Base-by-base conservation (phyloP, 768 basidiomycete species). In the Infundibulicybe gibba region DNA sequence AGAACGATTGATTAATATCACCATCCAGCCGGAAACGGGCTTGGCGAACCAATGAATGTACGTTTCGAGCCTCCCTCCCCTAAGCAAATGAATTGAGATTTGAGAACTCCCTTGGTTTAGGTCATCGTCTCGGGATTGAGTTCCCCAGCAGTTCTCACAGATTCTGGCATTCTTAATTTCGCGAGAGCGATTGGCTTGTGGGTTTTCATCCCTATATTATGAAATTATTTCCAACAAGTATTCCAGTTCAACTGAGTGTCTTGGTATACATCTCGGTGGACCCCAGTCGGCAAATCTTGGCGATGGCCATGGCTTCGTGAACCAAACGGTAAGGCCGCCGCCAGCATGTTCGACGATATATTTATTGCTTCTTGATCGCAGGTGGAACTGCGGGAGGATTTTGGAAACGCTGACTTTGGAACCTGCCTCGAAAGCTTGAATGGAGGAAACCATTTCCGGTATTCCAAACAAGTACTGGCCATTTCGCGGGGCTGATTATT, bases 391-490 rank as follows among this genome's bases (percentile, higher is more conserved):
- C 77, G 92, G 39, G 83, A 83, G 69, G 83, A 92, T 57, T 94
- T 79, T 57, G 81, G 81, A 1, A 73, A 91, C 54, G 68, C 79
- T 0, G 65, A 55, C 53, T 60, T 79, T 21, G 71, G 92, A 1
- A 89, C 89, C 3, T 93, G 90, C 59, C 60, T 81, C 41, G 90
- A 94, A 60, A 83, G 82, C 12, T 69, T 90, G 41, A 69, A 85
- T 41, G 90, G 90, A 2, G 91, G 90, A 5, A 80, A 87, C 57
- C 91, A 93, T 55, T 74, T 90, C 56, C 79, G 90, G 56, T 89
- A 76, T 56, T 83, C 69, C 5, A 56, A 52, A 5, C 15, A 48
- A 78, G 79, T 8, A 65, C 77, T 5, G 5, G 21, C 21, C 16
- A 6, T 16, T 16, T 3, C 41, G 6, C 13, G 14, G 8, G 11